These are phyloP conservation scores for Daldinia loculata DNA, from an alignment of 495 filamentous ascomycete genomes.

Conservation along the genomic window DNA sequence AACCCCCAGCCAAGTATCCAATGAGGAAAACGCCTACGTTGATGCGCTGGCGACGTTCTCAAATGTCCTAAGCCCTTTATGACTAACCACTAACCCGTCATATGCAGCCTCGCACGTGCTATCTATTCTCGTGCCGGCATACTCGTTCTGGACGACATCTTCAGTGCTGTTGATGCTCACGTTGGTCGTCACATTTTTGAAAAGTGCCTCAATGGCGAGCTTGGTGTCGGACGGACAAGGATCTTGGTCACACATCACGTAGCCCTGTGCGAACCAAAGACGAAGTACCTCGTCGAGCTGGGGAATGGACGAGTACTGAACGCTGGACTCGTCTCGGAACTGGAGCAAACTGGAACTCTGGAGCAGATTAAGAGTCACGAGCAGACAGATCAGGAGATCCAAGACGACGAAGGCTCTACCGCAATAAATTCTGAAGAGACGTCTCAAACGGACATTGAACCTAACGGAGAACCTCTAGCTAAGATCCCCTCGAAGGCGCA, in stretches of 20 bases:
- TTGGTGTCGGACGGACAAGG: slow-evolving; percentile 74
- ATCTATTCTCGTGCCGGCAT: slow-evolving; percentile 83
- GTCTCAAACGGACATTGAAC: slow-evolving; percentile 41
- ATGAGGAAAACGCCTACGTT: background rate
- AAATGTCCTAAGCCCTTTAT: background rate
- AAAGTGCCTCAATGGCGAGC: slow-evolving; percentile 72
- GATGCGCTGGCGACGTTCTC: background rate
- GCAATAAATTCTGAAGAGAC: slow-evolving; percentile 57
- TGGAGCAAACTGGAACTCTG: slow-evolving; percentile 64
- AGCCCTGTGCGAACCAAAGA: slow-evolving; percentile 71
- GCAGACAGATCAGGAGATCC: slow-evolving; percentile 54
- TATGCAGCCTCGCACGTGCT: slow-evolving; percentile 69
- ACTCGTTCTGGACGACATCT: slow-evolving; percentile 85
- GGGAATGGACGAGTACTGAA: slow-evolving; percentile 71
- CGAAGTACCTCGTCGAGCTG: slow-evolving; percentile 75
- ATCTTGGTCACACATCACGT: slow-evolving; percentile 86
- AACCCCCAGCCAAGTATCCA: background rate
- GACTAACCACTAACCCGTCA: slow-evolving; percentile 1
- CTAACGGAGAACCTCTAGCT: slow-evolving; percentile 49
- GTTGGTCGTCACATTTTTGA: slow-evolving; percentile 82
- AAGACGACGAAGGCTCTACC: slow-evolving; percentile 55
- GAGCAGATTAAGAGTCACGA: slow-evolving; percentile 67
- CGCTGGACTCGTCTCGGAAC: slow-evolving; percentile 66
- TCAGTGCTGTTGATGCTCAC: slow-evolving; percentile 77
- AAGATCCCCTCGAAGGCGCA: slow-evolving; percentile 54